Conservation (phyloP, 2,329 filamentous ascomycete genomes). For the Colletotrichum camelliae region DNA sequence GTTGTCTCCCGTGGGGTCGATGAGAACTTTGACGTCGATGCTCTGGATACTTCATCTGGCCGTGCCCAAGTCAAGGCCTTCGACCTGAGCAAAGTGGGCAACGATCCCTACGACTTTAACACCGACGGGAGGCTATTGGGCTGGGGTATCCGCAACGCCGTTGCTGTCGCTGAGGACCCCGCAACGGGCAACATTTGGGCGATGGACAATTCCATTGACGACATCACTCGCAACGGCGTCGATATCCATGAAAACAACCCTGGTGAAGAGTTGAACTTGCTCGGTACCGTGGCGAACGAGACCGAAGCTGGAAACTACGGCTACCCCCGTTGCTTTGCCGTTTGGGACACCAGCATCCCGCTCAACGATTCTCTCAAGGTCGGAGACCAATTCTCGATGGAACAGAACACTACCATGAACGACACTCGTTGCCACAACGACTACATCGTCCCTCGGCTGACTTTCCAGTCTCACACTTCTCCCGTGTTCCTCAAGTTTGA, state of each 20-base stretch:
- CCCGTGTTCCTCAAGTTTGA: conserved; percentile 76
- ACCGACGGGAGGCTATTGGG: conserved; percentile 55
- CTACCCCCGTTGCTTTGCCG: conserved; percentile 57
- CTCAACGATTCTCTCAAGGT: conserved; percentile 43
- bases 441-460: conserved; percentile 58
- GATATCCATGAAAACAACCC: conserved; percentile 74
- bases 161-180: conserved; percentile 71
- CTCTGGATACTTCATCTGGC: conserved; percentile 58
- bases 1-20: conserved; percentile 71
- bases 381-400: conserved; percentile 56
- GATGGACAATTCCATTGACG: conserved; percentile 75
- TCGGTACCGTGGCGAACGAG: conserved; percentile 59
- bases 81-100: conserved; percentile 38
- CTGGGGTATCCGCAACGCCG: conserved; percentile 77
- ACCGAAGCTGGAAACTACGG: conserved; percentile 32
- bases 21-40: conserved; percentile 64
- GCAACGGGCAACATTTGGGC: conserved; percentile 56
- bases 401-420: conserved; percentile 38
- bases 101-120: conserved; percentile 49
- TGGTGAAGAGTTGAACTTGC: conserved; percentile 76
- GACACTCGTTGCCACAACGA: conserved; percentile 50
- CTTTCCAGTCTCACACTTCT: conserved; percentile 69
- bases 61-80: conserved; percentile 71
- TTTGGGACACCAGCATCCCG: conserved; percentile 60
- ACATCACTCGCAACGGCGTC: conserved; percentile 60